A percentile compares a stretch with the other conserved stretches of the same genome.
Conservation (phyloP, 768 basidiomycete species). For the Hebeloma cylindrosporum region DNA sequence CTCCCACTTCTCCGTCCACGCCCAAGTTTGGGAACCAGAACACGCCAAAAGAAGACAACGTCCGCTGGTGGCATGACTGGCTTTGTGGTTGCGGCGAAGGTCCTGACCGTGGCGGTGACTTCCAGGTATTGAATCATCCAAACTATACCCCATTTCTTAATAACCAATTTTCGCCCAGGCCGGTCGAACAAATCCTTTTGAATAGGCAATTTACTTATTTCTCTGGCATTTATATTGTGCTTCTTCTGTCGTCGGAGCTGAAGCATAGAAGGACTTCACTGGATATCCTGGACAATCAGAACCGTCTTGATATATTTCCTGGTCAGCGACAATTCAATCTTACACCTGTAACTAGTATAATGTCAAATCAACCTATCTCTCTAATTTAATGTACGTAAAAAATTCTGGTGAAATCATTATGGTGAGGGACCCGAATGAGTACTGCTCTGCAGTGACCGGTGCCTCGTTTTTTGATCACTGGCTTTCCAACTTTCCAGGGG, state of each 20-base stretch:
- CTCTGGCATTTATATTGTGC: background rate
- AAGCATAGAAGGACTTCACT: conserved; percentile 1
- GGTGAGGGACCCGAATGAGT: too few species aligned
- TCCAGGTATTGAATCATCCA: conserved; percentile 49
- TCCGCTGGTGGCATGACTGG: conserved; percentile 86
- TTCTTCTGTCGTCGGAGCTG: background rate
- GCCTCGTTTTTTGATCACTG: too few species aligned
- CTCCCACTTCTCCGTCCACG: conserved; percentile 34
- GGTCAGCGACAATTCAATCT: too few species aligned
- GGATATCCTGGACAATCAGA: background rate
- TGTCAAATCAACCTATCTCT: conserved; percentile 34
- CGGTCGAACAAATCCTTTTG: conserved; percentile 70
- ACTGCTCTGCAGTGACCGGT: too few species aligned
- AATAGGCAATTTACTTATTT: conserved; percentile 30
- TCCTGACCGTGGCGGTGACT: conserved; percentile 68
- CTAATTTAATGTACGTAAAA: conserved; percentile 3
- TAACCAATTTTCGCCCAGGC: conserved; percentile 43
- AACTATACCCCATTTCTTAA: background rate
- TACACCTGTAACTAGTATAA: background rate
- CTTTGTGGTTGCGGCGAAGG: conserved; percentile 78
- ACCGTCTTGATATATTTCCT: too few species aligned
- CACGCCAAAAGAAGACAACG: conserved; percentile 17
- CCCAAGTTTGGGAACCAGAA: conserved; percentile 24
- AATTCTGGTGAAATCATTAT: too few species aligned
- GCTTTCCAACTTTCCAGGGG: too few species aligned